These are phyloP conservation scores for Tricladium varicosporioides DNA, from an alignment of 2,329 filamentous ascomycete species.

Conservation along the genomic window DNA sequence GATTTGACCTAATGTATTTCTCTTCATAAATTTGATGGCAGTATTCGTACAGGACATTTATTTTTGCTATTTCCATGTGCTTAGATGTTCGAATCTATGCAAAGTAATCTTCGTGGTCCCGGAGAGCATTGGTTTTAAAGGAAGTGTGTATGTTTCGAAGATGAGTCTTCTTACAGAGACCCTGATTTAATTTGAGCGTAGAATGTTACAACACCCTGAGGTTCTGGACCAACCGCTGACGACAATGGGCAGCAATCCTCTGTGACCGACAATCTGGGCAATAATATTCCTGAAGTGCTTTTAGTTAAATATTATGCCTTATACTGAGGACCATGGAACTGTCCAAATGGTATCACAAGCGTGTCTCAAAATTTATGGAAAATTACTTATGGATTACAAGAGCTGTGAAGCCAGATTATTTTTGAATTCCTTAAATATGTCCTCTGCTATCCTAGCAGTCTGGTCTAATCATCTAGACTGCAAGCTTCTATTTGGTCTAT, in stretches of 20 bases:
- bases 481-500: slow-evolving; percentile 2
- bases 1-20: too few relatives aligned
- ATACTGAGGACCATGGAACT: not conserved
- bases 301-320: not conserved
- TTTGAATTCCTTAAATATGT: not conserved
- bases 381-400: not conserved
- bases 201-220: slow-evolving; percentile 1
- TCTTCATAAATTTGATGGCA: too few relatives aligned
- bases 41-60: too few relatives aligned
- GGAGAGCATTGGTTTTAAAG: slow-evolving; percentile 34
- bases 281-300: not conserved
- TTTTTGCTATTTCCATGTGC: too few relatives aligned
- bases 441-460: not conserved
- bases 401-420: not conserved
- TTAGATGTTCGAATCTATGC: not conserved
- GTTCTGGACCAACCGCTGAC: not conserved
- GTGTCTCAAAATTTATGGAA: not conserved
- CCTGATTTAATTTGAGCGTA: slow-evolving; percentile 27
- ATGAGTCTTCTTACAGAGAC: slow-evolving; percentile 31
- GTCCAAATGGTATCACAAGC: not conserved
- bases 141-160: slow-evolving; percentile 31
- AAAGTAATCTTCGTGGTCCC: not conserved
- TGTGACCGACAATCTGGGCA: not conserved
- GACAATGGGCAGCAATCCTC: not conserved
- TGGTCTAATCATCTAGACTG: not conserved